Percentiles rank a stretch among this genome's conserved stretches.
Evolutionary conservation across 768 basidiomycete species (phyloP).

Genomic region (Plicaturopsis crispa): DNA sequence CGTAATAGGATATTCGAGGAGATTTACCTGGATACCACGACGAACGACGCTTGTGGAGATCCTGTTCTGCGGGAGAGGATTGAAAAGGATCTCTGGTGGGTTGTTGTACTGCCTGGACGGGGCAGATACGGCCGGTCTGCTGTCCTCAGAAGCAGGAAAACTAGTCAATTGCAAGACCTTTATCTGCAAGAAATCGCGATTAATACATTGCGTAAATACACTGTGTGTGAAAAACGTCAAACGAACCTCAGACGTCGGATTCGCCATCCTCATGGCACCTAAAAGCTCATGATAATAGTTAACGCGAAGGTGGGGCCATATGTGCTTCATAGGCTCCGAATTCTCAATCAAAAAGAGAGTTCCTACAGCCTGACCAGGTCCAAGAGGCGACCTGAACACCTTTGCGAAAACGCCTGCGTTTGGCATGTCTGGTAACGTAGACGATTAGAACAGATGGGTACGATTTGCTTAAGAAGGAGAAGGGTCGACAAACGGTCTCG

Average conservation of each 20-base stretch:
- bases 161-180: conserved; percentile 40
- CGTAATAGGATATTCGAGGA: not conserved
- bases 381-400: too few species aligned
- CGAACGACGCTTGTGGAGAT: conserved; percentile 36
- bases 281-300: conserved; percentile 36
- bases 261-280: conserved; percentile 29
- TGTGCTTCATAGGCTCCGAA: conserved; percentile 32
- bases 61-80: conserved; percentile 31
- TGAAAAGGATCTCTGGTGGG: conserved; percentile 34
- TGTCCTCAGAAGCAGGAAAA: conserved; percentile 28
- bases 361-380: conserved; percentile 25
- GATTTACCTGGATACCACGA: conserved; percentile 37
- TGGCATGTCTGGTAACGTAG: too few species aligned
- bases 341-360: conserved; percentile 52
- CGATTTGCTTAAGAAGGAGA: too few species aligned
- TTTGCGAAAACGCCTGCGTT: too few species aligned
- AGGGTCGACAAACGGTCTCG: too few species aligned
- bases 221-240: conserved; percentile 13
- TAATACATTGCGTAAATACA: not conserved
- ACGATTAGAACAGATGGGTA: too few species aligned
- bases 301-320: conserved; percentile 44
- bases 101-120: conserved; percentile 35
- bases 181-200: conserved; percentile 11
- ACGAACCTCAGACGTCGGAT: conserved; percentile 34
- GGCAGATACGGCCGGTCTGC: too few species aligned